Percentiles rank a stretch among this genome's conserved stretches.
Conservation (phyloP, 192 early-diverging fungal genomes). For the Lobosporangium transversale region DNA sequence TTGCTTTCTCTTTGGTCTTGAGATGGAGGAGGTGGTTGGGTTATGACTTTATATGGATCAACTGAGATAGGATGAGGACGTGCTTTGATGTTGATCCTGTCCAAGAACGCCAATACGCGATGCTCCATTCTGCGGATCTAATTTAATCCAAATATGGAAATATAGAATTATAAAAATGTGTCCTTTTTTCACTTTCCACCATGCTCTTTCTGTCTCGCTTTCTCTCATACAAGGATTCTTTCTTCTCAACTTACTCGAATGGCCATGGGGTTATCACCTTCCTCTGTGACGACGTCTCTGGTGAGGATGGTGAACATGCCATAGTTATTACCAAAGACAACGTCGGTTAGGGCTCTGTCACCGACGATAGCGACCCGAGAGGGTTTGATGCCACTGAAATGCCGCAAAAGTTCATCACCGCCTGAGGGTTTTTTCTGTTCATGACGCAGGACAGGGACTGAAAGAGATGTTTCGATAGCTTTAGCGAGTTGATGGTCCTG, state of each 20-base stretch:
- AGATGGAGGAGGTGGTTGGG: constrained; percentile 4
- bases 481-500: constrained; percentile 51
- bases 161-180: neutral
- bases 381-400: constrained; percentile 57
- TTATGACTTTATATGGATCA: constrained; percentile 15
- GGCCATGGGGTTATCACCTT: constrained; percentile 84
- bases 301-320: constrained; percentile 81
- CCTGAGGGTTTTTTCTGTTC: constrained; percentile 80
- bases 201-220: too few species aligned
- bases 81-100: constrained; percentile 29
- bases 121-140: constrained; percentile 49
- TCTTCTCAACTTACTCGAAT: constrained; percentile 41
- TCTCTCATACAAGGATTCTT: neutral
- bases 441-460: constrained; percentile 39
- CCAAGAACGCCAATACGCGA: constrained; percentile 22
- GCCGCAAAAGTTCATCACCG: constrained; percentile 64
- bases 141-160: neutral
- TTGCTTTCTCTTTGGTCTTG: constrained; percentile 19
- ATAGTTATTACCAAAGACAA: constrained; percentile 82
- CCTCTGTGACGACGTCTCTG: constrained; percentile 69
- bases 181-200: too few species aligned
- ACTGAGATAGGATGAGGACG: constrained; percentile 18
- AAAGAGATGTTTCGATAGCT: constrained; percentile 17
- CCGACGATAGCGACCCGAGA: constrained; percentile 80
- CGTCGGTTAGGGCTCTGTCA: constrained; percentile 88